Evolutionary conservation across 83 land plant species (phyloP).

Genomic region (Larix sibirica): DNA sequence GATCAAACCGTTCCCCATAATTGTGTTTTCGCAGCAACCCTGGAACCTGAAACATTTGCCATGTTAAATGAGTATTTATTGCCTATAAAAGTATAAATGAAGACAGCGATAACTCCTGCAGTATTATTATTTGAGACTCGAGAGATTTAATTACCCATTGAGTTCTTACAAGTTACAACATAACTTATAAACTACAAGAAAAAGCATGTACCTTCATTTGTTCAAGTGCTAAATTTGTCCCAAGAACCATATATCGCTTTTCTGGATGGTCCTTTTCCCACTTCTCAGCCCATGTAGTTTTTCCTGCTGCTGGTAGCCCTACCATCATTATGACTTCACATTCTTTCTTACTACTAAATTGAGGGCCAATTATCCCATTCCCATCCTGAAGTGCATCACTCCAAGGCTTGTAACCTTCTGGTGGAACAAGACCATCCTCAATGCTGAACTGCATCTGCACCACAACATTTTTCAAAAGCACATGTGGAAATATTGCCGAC

Average conservation of each 20-base stretch:
- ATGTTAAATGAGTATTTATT: background rate
- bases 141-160: background rate
- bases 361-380: conserved; percentile 39
- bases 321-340: conserved; percentile 68
- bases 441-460: conserved; percentile 45
- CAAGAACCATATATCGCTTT: conserved; percentile 56
- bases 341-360: conserved; percentile 13
- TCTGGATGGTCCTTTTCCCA: conserved; percentile 50
- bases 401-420: conserved; percentile 62
- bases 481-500: conserved; percentile 55
- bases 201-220: conserved; percentile 55
- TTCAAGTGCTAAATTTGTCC: conserved; percentile 57
- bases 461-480: conserved; percentile 57
- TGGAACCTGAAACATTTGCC: conserved; percentile 39
- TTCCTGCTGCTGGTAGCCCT: conserved; percentile 64
- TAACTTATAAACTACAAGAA: background rate
- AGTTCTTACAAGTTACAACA: conserved; percentile 2
- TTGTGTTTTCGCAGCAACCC: conserved; percentile 49
- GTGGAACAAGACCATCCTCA: conserved; percentile 51
- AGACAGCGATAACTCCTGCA: background rate
- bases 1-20: conserved; percentile 64
- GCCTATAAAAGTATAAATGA: background rate
- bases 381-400: conserved; percentile 40
- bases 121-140: background rate
- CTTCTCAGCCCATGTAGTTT: conserved; percentile 62